A percentile compares a stretch with the other conserved stretches of the same genome.
Conservation (phyloP, 805 yeast species). For the Grigorovia humatica region DNA sequence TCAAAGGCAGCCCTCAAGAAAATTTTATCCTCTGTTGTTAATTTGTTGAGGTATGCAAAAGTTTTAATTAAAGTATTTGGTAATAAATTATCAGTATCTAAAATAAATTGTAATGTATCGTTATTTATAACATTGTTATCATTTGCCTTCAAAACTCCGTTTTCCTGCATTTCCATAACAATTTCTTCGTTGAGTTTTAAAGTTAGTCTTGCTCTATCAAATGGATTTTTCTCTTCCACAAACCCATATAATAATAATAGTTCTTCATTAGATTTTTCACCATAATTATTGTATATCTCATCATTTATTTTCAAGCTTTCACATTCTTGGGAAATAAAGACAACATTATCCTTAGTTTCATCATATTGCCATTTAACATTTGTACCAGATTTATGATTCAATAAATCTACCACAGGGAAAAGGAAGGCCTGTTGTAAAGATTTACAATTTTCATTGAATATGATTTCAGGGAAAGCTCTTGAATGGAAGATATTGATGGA, state of each 20-base stretch:
- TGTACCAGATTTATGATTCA: constrained; percentile 59
- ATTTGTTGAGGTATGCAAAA: constrained; percentile 44
- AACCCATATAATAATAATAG: constrained; percentile 77
- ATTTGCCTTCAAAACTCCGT: constrained; percentile 34
- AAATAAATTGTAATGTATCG: constrained; percentile 33
- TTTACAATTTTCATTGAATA: constrained; percentile 19
- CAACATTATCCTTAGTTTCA: constrained; percentile 24
- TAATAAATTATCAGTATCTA: constrained; percentile 27
- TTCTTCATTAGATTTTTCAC: constrained; percentile 81
- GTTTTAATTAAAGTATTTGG: constrained; percentile 41
- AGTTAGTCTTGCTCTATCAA: constrained; percentile 50
- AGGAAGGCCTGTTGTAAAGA: constrained; percentile 52
- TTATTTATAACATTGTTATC: constrained; percentile 25
- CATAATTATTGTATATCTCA: constrained; percentile 73
- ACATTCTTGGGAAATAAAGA: constrained; percentile 32
- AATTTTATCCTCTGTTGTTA: constrained; percentile 36
- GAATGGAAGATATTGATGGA: constrained; percentile 59
- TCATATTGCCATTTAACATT: constrained; percentile 52
- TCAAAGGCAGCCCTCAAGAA: constrained; percentile 49
- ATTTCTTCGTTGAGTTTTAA: constrained; percentile 37
- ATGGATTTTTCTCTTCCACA: constrained; percentile 42
- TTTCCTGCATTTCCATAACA: constrained; percentile 23
- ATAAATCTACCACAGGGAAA: constrained; percentile 65
- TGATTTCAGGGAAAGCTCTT: constrained; percentile 71
- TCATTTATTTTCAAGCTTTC: constrained; percentile 22